Evolutionary conservation across 2,329 filamentous ascomycete genomes (phyloP).

Genomic region (Corynespora cassiicola): DNA sequence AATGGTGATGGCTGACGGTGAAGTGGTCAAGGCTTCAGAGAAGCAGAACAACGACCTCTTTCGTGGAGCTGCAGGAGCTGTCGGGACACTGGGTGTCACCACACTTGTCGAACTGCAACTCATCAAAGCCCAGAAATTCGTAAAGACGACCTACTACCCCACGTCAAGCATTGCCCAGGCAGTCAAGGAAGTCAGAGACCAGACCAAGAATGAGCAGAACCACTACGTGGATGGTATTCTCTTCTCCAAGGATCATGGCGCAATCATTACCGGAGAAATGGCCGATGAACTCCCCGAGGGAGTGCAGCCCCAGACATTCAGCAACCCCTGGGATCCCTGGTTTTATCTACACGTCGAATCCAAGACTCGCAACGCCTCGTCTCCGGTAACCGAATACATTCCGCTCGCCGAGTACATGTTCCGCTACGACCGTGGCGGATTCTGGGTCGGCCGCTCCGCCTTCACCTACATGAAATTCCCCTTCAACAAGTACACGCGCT

Average conservation of each 20-base stretch:
- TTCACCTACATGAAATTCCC: slow-evolving; percentile 70
- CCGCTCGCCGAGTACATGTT: slow-evolving; percentile 73
- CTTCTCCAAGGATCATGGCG: slow-evolving; percentile 51
- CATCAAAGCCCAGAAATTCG: slow-evolving; percentile 54
- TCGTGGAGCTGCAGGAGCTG: slow-evolving; percentile 68
- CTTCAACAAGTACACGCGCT: slow-evolving; percentile 69
- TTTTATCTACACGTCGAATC: slow-evolving; percentile 58
- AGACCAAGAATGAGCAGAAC: slow-evolving; percentile 42
- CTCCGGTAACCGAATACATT: slow-evolving; percentile 60
- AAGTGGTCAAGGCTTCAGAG: slow-evolving; percentile 62
- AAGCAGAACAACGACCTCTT: slow-evolving; percentile 66
- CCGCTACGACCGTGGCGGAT: slow-evolving; percentile 72
- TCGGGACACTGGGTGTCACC: slow-evolving; percentile 71
- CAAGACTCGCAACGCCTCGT: slow-evolving; percentile 38
- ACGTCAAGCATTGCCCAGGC: slow-evolving; percentile 51
- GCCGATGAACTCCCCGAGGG: slow-evolving; percentile 42
- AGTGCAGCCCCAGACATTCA: slow-evolving; percentile 46
- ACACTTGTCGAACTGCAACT: slow-evolving; percentile 62
- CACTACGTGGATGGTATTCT: slow-evolving; percentile 61
- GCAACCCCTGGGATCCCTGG: slow-evolving; percentile 55
- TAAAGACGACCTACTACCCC: slow-evolving; percentile 57
- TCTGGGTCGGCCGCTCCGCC: slow-evolving; percentile 70
- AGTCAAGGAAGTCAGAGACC: slow-evolving; percentile 46
- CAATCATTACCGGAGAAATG: slow-evolving; percentile 54
- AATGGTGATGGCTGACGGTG: slow-evolving; percentile 69